These are phyloP conservation scores for Cardamine resedifolia DNA, from an alignment of 345 rosid species.

Conservation along the genomic window DNA sequence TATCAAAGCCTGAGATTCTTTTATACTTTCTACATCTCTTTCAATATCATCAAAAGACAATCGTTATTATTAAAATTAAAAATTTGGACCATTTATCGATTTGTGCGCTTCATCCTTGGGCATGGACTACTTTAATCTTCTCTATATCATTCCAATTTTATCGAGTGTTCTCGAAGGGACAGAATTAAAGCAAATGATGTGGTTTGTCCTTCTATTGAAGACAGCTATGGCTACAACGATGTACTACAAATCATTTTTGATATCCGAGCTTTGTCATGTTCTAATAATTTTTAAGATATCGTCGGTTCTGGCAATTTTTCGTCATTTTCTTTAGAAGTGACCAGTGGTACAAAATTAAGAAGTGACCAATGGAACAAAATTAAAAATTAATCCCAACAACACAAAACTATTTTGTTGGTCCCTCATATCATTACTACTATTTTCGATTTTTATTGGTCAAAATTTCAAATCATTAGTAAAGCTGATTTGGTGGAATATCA, in stretches of 20 bases:
- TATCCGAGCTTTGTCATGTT: neutral
- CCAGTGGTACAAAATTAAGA: neutral
- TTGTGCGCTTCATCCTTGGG: neutral
- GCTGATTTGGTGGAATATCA: slow-evolving; percentile 17
- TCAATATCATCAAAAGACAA: neutral
- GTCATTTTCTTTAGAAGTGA: slow-evolving; percentile 8
- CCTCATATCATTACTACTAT: slow-evolving; percentile 1
- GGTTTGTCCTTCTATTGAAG: neutral
- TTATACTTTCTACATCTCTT: neutral
- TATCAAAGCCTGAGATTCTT: neutral
- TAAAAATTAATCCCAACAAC: neutral
- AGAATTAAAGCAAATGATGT: neutral
- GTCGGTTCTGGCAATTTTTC: neutral
- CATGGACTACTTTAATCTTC: neutral
- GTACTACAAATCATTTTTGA: neutral
- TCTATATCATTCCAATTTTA: too few species aligned
- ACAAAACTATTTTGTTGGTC: neutral
- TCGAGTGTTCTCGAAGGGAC: too few species aligned
- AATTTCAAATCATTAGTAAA: neutral
- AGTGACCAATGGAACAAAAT: neutral
- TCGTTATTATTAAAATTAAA: too few species aligned
- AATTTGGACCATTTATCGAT: too few species aligned
- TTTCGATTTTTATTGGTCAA: slow-evolving; percentile 1
- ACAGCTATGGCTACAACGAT: neutral
- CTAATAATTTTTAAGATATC: slow-evolving; percentile 2